Evolutionary conservation across 768 basidiomycete species (phyloP), one percentile per base, ranked within the genome.

Genomic region (Termitomyces sp.): DNA sequence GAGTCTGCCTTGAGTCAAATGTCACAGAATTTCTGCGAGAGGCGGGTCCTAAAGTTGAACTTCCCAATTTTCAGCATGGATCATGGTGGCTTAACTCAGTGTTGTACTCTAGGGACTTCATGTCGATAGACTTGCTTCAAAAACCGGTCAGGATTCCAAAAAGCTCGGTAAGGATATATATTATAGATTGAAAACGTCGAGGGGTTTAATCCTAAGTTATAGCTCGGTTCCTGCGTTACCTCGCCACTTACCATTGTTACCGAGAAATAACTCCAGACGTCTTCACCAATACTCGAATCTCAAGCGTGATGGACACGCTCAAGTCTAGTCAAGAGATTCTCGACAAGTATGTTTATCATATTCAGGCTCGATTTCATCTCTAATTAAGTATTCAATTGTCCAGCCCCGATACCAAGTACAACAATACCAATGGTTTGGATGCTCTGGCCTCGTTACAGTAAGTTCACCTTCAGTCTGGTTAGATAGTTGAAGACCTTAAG

Each of bases 21-120:
- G 76, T 79, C 10, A 73, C 72, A 1, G 79, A 80, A 59, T 77
- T 80, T 3, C 62, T 81, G 14, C 71, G 75, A 1, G 77, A 77
- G 58, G 46, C 46, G 12, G 46, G 46, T 29, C 25, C 46, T 14
- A 4, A 14, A 2, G 46, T 47, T 29, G 4, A 25, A 14, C 5
- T 48, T 29, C 25, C 10, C 25, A 14, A 1, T 6, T 48, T 48
- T 29, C 11, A 6, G 11, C 5, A 6, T 14, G 47, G 25, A 47
- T 14, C 11, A 29, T 14, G 40, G 5, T 14, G 11, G 12, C 12
- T 62, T 59, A n/a, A 73, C 14, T 46, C 1, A 25, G 25, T 25
- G 1, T 25, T 3, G 10, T 25, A 11, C 29, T 58, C 36, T 29
- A 53, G 53, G 51, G 54, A 3, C 29, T 36, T 42, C 57, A 58